phyloP scores from a whole-genome alignment of 768 basidiomycete species.

The Sarcomyxa edulis region DNA sequence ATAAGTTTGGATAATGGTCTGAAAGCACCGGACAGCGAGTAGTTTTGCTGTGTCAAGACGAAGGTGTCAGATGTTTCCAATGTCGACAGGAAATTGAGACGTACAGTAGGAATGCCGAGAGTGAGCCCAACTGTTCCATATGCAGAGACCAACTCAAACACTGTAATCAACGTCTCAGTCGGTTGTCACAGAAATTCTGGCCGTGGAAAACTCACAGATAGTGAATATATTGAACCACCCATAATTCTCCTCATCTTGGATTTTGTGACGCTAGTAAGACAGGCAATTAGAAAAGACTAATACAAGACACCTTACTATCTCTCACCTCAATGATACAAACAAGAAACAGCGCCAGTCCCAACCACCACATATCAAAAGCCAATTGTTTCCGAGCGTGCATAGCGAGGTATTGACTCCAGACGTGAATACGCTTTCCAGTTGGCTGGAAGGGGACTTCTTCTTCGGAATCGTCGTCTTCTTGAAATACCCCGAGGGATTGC shows the following conservation, averaged over 20 bases:
- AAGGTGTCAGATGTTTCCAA: constrained; percentile 7
- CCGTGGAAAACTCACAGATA: constrained; percentile 43
- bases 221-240: constrained; percentile 84
- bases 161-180: constrained; percentile 25
- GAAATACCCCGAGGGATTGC: constrained; percentile 78
- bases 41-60: constrained; percentile 53
- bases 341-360: constrained; percentile 78
- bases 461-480: constrained; percentile 44
- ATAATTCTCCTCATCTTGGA: constrained; percentile 47
- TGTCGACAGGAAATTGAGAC: constrained; percentile 15
- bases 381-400: constrained; percentile 86
- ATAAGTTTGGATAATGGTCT: constrained; percentile 83
- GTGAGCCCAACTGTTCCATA: constrained; percentile 89
- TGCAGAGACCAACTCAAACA: constrained; percentile 85
- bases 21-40: constrained; percentile 76
- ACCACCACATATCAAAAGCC: constrained; percentile 98
- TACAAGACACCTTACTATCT: not conserved
- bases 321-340: constrained; percentile 91
- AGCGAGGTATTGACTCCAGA: constrained; percentile 74
- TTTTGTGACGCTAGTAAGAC: constrained; percentile 43
- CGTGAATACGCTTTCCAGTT: constrained; percentile 45
- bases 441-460: constrained; percentile 40
- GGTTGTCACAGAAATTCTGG: not conserved
- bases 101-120: constrained; percentile 77
- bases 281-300: constrained; percentile 2